These are phyloP conservation scores for Coccomyxa subellipsoidea DNA, from an alignment of 163 green algal genomes.

Conservation along the genomic window DNA sequence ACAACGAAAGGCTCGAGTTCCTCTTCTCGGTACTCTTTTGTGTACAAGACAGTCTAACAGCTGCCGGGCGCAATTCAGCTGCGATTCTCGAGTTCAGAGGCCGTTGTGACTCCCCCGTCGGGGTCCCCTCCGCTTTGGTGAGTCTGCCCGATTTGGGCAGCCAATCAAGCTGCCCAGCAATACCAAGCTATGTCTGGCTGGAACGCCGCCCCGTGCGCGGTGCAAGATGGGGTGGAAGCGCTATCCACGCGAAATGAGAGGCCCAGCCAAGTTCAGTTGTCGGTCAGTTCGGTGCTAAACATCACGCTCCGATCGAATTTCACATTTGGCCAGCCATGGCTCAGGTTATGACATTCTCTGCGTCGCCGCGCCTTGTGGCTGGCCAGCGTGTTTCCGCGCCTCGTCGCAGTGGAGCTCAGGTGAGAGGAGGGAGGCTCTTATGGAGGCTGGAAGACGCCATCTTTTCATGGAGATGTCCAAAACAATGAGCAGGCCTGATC, in stretches of 20 bases:
- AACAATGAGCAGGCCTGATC: not conserved
- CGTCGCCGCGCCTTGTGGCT: not conserved
- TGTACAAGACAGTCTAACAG: too few relatives aligned
- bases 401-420: not conserved
- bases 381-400: not conserved
- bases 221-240: not conserved
- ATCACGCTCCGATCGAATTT: not conserved
- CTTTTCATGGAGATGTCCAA: not conserved
- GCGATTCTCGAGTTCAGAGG: too few relatives aligned
- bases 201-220: not conserved
- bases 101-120: too few relatives aligned
- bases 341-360: conserved; percentile 3
- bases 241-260: not conserved
- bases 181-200: not conserved
- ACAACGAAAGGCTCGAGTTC: too few relatives aligned
- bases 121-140: too few relatives aligned
- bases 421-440: not conserved
- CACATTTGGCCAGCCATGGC: conserved; percentile 2
- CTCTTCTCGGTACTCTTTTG: too few relatives aligned
- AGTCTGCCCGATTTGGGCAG: too few relatives aligned
- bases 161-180: too few relatives aligned
- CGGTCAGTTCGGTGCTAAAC: not conserved
- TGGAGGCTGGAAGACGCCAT: not conserved
- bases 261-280: not conserved
- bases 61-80: too few relatives aligned